A percentile compares a stretch with the other conserved stretches of the same genome.
Evolutionary conservation across 106 monocot species (phyloP).

Genomic region (Chionographis japonica): DNA sequence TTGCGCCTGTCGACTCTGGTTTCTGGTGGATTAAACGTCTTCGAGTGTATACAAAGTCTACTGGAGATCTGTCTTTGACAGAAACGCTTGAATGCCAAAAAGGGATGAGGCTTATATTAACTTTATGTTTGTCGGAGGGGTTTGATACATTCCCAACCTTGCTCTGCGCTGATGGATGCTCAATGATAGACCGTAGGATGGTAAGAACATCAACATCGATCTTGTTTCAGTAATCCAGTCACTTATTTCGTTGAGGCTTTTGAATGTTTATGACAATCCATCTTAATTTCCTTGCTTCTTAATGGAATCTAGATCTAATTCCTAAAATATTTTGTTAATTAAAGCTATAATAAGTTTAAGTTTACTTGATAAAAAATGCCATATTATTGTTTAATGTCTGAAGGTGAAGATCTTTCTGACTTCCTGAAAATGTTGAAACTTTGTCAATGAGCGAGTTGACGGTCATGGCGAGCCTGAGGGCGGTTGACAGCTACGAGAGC

Average conservation of each 20-base stretch:
- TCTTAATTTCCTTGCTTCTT: too few relatives aligned
- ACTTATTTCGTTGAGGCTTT: background rate
- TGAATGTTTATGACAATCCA: too few relatives aligned
- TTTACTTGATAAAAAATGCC: too few relatives aligned
- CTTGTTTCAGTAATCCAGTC: background rate
- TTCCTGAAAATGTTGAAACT: too few relatives aligned
- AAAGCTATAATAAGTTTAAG: too few relatives aligned
- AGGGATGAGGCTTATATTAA: constrained; percentile 52
- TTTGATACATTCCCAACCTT: constrained; percentile 69
- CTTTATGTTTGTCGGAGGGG: constrained; percentile 52
- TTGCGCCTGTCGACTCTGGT: constrained; percentile 65
- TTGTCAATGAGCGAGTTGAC: constrained; percentile 38
- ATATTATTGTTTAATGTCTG: too few relatives aligned
- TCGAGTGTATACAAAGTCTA: constrained; percentile 60
- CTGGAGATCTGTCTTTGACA: constrained; percentile 46
- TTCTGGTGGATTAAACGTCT: constrained; percentile 72
- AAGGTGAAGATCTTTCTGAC: too few relatives aligned
- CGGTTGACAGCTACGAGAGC: constrained; percentile 16
- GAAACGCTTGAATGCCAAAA: constrained; percentile 57
- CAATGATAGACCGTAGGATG: constrained; percentile 67
- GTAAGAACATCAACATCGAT: constrained; percentile 24
- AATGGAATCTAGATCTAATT: too few relatives aligned
- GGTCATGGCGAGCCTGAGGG: background rate
- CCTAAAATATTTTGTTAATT: too few relatives aligned
- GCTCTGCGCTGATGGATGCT: constrained; percentile 62